Base-by-base conservation (phyloP, 768 basidiomycete genomes). In the Trametes punicea region DNA sequence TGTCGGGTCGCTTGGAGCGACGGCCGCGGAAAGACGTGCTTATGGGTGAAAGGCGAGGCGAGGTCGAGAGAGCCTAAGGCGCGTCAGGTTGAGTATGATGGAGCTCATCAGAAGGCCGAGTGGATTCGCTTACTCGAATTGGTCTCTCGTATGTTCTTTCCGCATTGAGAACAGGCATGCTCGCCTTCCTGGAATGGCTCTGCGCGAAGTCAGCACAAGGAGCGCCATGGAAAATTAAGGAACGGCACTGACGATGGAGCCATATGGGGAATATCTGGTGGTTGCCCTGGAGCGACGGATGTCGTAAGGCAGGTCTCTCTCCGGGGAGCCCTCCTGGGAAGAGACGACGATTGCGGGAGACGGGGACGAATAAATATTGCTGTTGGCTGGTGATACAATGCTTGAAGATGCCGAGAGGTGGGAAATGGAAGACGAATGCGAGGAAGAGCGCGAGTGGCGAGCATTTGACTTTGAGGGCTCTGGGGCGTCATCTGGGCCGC, bases 361-460 rank as follows among this genome's bases (percentile, higher is more conserved):
- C 26, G 62, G 56, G 51, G 46, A 16, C 26, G 61, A 51, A 57
- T 63, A 62, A 49, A 60, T 57, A 47, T 57, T 57, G 51, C 53
- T 67, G 61, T 13, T 55, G 25, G 60, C 41, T 56, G 63, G 53
- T 51, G 61, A 33, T 54, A 62, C 57, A 56, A 55, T 62, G 56
- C 64, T 60, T 20, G 65, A 66, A 51, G 62, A 57, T 46, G 61
- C 61, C 20, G 67, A 68, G 60, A 60, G 51, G 33, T 56, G 44
- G 2, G 67, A 68, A 55, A 46, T 55, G 40, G 62, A 59, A 29
- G 67, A 69, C n/a, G 67, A 66, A 54, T 65, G 59, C 20, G 74
- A 77, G 51, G 81, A 78, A 26, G 75, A 73, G 3, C 78, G 74
- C 23, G 77, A 74, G 26, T 74, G 74, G 63, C 68, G 71, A 36